Conservation (phyloP, 805 yeast genomes). For the Starmerella potacharoeniae region DNA sequence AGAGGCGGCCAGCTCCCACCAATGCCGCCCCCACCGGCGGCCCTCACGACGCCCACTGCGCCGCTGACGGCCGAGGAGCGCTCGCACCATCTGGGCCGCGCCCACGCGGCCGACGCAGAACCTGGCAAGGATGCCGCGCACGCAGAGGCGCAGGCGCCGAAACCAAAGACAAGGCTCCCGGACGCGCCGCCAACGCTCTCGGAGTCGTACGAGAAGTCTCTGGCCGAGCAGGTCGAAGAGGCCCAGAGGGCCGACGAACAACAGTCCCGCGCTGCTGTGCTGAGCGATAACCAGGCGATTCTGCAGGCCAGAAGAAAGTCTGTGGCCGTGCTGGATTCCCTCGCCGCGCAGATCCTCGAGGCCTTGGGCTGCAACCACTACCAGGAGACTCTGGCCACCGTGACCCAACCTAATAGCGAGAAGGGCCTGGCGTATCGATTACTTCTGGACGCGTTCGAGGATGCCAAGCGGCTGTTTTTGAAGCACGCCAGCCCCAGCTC, state of each 20-base stretch:
- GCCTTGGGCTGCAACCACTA: slow-evolving; percentile 55
- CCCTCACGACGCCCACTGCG: slow-evolving; percentile 17
- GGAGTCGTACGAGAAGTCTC: slow-evolving; percentile 8
- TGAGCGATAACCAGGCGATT: slow-evolving; percentile 15
- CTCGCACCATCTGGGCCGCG: background rate
- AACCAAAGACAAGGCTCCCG: background rate
- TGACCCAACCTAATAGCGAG: slow-evolving; percentile 54
- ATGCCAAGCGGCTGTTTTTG: slow-evolving; percentile 53
- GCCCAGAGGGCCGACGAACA: slow-evolving; percentile 1
- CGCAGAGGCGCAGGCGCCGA: background rate
- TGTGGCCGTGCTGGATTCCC: slow-evolving; percentile 65
- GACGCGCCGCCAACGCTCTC: slow-evolving; percentile 3
- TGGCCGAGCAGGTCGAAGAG: slow-evolving; percentile 17
- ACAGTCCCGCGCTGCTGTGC: background rate
- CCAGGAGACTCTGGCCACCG: slow-evolving; percentile 60
- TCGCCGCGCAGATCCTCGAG: slow-evolving; percentile 69
- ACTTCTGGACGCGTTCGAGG: slow-evolving; percentile 64
- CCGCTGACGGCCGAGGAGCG: slow-evolving; percentile 4
- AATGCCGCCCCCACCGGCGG: slow-evolving; percentile 21
- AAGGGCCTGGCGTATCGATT: slow-evolving; percentile 50
- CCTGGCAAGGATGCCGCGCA: background rate
- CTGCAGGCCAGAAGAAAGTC: slow-evolving; percentile 17
- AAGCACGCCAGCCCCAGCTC: slow-evolving; percentile 12
- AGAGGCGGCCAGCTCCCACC: slow-evolving; percentile 16
- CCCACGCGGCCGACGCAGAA: background rate